Evolutionary conservation across 306 rosid species (phyloP).

Genomic region (Vigna trinervia): DNA sequence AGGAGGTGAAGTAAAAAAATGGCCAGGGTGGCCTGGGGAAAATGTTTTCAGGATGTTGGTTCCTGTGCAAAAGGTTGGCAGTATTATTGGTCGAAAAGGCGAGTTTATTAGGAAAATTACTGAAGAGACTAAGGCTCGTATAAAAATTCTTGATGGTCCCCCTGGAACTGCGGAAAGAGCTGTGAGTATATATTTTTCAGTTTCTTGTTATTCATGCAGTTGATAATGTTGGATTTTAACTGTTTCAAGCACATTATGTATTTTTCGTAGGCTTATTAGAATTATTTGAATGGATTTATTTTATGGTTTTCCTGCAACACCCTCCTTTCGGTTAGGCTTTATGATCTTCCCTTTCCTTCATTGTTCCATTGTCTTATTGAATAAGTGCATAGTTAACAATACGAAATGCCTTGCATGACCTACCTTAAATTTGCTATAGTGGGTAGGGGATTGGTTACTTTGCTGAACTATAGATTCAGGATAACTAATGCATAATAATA

Average conservation of each 20-base stretch:
- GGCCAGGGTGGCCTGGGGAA: constrained; percentile 99
- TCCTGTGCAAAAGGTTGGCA: constrained; percentile 92
- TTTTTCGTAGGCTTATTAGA: constrained; percentile 14
- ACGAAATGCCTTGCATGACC: neutral
- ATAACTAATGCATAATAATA: neutral
- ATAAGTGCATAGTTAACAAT: neutral
- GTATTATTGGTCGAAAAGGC: constrained; percentile 97
- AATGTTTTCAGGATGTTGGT: constrained; percentile 96
- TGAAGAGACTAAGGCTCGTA: constrained; percentile 94
- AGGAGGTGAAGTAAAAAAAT: constrained; percentile 71
- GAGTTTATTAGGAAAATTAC: constrained; percentile 92
- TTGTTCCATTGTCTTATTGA: neutral
- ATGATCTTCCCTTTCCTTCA: neutral
- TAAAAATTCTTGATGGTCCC: constrained; percentile 95
- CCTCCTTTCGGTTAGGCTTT: neutral
- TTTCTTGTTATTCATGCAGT: neutral
- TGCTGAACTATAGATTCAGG: neutral
- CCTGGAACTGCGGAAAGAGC: constrained; percentile 98
- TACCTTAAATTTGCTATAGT: neutral
- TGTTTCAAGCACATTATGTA: neutral
- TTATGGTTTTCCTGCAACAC: neutral
- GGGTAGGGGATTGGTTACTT: neutral
- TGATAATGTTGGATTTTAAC: constrained; percentile 23
- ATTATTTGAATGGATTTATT: constrained; percentile 4
- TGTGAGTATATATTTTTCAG: constrained; percentile 62